A percentile compares a stretch with the other conserved stretches of the same genome.
Conservation (phyloP, 495 filamentous ascomycete species). For the Pseudevernia furfuracea region DNA sequence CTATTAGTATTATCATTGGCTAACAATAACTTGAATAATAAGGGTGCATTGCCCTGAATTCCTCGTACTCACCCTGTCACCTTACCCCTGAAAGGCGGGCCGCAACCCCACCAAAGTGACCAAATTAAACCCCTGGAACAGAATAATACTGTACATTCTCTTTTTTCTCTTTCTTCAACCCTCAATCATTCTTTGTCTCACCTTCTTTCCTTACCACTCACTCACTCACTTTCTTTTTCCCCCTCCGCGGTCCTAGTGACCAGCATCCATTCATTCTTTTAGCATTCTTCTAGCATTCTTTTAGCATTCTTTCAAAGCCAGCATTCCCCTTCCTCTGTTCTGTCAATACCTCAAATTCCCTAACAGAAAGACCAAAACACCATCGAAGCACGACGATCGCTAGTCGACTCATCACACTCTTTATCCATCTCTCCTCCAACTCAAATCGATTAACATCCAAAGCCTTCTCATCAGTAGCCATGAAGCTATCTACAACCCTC, state of each 20-base stretch:
- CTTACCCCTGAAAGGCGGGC: neutral
- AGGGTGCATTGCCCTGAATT: too few species aligned
- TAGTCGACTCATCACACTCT: conserved; percentile 16
- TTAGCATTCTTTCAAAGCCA: conserved; percentile 16
- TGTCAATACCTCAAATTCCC: neutral
- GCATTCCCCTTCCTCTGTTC: conserved; percentile 11
- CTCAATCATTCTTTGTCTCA: neutral
- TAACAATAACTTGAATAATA: too few species aligned
- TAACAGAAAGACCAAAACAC: neutral
- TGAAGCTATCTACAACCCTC: conserved; percentile 27
- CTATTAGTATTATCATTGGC: too few species aligned
- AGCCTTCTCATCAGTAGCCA: neutral
- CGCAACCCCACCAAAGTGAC: too few species aligned
- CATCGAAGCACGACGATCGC: conserved; percentile 11
- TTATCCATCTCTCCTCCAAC: conserved; percentile 6
- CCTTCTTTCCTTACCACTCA: conserved; percentile 4
- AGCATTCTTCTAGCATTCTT: too few species aligned
- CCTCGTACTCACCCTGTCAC: too few species aligned
- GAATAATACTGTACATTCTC: neutral
- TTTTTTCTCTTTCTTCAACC: neutral
- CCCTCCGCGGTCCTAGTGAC: conserved; percentile 20
- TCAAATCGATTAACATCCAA: neutral
- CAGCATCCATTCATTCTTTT: conserved; percentile 25
- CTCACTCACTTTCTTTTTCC: conserved; percentile 10
- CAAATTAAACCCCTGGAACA: too few species aligned